Evolutionary conservation across 306 rosid species (phyloP).

Genomic region (Begonia loranthoides): DNA sequence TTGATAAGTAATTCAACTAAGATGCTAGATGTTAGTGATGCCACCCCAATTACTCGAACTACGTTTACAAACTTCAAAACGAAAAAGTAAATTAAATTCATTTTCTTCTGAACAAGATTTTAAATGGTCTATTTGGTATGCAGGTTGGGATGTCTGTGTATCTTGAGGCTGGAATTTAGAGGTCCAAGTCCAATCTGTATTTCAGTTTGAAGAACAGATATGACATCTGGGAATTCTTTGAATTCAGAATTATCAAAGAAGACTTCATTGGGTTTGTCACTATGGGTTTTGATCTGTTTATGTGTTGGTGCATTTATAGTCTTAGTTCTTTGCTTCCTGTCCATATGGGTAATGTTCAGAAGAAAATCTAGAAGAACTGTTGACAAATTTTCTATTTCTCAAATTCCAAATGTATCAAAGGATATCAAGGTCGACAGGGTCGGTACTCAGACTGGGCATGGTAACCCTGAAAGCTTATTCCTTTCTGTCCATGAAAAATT

Average conservation of each 20-base stretch:
- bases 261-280: conserved; percentile 52
- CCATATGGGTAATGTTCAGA: conserved; percentile 71
- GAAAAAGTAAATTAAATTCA: no score
- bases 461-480: conserved; percentile 34
- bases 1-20: no score
- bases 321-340: conserved; percentile 52
- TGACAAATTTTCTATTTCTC: conserved; percentile 44
- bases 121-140: conserved; percentile 21
- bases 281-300: conserved; percentile 74
- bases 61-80: no score
- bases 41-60: no score
- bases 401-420: conserved; percentile 73
- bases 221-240: conserved; percentile 53
- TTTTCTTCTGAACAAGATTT: no score
- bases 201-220: conserved; percentile 20
- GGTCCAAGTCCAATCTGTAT: conserved; percentile 16
- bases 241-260: conserved; percentile 55
- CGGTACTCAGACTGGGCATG: conserved; percentile 43
- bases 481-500: conserved; percentile 36
- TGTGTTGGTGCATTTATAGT: conserved; percentile 81
- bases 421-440: conserved; percentile 75
- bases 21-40: no score
- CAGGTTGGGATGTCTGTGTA: conserved; percentile 37
- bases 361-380: conserved; percentile 61
- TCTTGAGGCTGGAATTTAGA: conserved; percentile 18